Evolutionary conservation across 2,329 filamentous ascomycete species (phyloP).

Genomic region (Fusarium scirpi): DNA sequence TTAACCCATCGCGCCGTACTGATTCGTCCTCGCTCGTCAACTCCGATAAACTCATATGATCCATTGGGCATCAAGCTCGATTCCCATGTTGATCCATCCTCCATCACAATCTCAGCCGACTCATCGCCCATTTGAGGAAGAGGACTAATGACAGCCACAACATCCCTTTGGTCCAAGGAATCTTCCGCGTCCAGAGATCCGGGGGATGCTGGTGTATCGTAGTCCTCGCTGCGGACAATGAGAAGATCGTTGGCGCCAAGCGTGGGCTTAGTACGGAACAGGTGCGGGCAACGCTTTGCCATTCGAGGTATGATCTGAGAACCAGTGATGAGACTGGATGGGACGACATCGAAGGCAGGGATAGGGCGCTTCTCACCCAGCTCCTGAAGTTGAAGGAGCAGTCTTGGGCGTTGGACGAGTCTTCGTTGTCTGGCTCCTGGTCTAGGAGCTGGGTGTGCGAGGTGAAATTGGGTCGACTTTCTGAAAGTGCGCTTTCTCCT

Average conservation of each 20-base stretch:
- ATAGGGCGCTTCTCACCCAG: conserved; percentile 71
- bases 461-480: conserved; percentile 71
- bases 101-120: conserved; percentile 73
- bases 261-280: conserved; percentile 72
- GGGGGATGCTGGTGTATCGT: conserved; percentile 53
- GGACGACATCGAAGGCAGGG: conserved; percentile 80
- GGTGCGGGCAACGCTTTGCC: conserved; percentile 70
- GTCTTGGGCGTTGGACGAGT: conserved; percentile 73
- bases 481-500: conserved; percentile 61
- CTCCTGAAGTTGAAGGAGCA: conserved; percentile 79
- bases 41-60: conserved; percentile 74
- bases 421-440: conserved; percentile 71
- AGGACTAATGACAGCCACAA: conserved; percentile 78
- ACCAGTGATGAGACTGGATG: conserved; percentile 69
- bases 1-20: conserved; percentile 78
- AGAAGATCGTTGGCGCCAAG: conserved; percentile 78
- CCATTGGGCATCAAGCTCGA: conserved; percentile 65
- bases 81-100: conserved; percentile 70
- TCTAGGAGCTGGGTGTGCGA: conserved; percentile 75
- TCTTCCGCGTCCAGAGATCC: conserved; percentile 58
- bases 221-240: conserved; percentile 77
- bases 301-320: conserved; percentile 69
- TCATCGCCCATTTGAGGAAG: conserved; percentile 62
- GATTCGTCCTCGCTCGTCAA: conserved; percentile 67
- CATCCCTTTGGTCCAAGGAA: conserved; percentile 60